Base-by-base conservation (phyloP, 2,329 filamentous ascomycete species). In the Huntiella moniliformis region DNA sequence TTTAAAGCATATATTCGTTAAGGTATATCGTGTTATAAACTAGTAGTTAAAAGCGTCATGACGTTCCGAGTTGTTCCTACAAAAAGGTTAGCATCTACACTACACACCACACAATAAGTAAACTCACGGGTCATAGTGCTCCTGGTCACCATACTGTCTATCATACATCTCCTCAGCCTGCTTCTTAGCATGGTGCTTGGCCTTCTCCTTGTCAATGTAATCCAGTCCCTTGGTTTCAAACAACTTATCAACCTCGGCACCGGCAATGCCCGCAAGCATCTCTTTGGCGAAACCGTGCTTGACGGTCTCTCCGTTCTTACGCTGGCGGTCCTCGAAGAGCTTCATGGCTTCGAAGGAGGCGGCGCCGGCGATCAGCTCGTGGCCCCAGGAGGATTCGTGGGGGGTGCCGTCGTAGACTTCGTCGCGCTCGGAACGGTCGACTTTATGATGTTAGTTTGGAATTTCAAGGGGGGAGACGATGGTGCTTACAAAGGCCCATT, bases 341-440 rank as follows among this genome's bases (percentile, higher is more conserved):
- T 85, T 85, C 72, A 88, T 81, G 55, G 77, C 83, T 52, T 74
- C 78, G 58, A 88, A 88, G 51, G 79, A 75, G 48, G 82, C 82
- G 48, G 76, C 83, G 51, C 81, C 81, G 52, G 77, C 82, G 47
- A 87, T 59, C 41, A 83, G 57, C 65, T 91, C 82, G 63, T 88
- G 82, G 54, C 72, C 71, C 46, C 46, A 48, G 60, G 82, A 82
- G 53, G 81, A 75, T 18, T 69, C 57, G 11, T 63, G 62, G 0
- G 77, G 40, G 22, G 39, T 37, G 16, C 46, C 46, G 5, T 48
- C 41, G 41, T 48, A 48, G 17, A 48, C 46, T 17, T 44, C 28
- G 46, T 48, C 46, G 18, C 46, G 46, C 13, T 44, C 46, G 17
- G 38, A 39, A 43, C 45, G 45, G 34, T 47, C 45, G 39, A 47